A percentile compares a stretch with the other conserved stretches of the same genome.
These are phyloP conservation scores for Akanthomyces uredinophilus DNA, from an alignment of 2,329 filamentous ascomycete species.

Conservation along the genomic window DNA sequence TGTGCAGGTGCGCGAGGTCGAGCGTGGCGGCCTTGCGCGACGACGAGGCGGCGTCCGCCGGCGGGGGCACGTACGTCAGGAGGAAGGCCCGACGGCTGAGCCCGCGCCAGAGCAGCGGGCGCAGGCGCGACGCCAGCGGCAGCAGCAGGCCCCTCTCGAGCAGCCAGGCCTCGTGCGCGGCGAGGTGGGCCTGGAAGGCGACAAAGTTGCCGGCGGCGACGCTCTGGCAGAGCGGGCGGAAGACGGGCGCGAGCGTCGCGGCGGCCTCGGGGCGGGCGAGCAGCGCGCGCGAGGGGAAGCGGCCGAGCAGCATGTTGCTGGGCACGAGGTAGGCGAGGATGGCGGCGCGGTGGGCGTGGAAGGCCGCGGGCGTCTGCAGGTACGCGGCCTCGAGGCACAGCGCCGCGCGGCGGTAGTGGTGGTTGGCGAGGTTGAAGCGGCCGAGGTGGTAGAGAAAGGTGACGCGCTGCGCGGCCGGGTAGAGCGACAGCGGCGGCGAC, in stretches of 20 bases:
- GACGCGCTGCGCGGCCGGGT: constrained; percentile 80
- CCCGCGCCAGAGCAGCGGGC: constrained; percentile 78
- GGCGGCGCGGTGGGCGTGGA: constrained; percentile 67
- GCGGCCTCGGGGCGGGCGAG: constrained; percentile 65
- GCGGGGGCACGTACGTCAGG: constrained; percentile 64
- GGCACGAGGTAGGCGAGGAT: constrained; percentile 83
- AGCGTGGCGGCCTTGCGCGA: constrained; percentile 66
- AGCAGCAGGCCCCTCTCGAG: constrained; percentile 70
- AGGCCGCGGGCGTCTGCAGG: constrained; percentile 55
- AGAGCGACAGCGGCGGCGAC: constrained; percentile 74
- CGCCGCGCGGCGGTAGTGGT: constrained; percentile 73
- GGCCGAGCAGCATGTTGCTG: constrained; percentile 76
- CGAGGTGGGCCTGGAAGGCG: constrained; percentile 65
- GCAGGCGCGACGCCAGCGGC: constrained; percentile 69
- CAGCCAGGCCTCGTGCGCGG: constrained; percentile 64
- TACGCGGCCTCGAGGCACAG: constrained; percentile 75
- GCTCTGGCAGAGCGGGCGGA: constrained; percentile 66
- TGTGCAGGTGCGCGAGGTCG: constrained; percentile 63
- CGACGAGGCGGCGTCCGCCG: constrained; percentile 40
- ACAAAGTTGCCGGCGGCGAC: constrained; percentile 71
- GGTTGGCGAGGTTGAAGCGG: constrained; percentile 80
- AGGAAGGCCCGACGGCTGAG: constrained; percentile 74
- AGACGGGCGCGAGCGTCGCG: constrained; percentile 58
- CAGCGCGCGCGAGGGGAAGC: constrained; percentile 66
- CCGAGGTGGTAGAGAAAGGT: constrained; percentile 95